Base-by-base conservation (phyloP, 2,329 filamentous ascomycete species). In the Talaromyces sp. region DNA sequence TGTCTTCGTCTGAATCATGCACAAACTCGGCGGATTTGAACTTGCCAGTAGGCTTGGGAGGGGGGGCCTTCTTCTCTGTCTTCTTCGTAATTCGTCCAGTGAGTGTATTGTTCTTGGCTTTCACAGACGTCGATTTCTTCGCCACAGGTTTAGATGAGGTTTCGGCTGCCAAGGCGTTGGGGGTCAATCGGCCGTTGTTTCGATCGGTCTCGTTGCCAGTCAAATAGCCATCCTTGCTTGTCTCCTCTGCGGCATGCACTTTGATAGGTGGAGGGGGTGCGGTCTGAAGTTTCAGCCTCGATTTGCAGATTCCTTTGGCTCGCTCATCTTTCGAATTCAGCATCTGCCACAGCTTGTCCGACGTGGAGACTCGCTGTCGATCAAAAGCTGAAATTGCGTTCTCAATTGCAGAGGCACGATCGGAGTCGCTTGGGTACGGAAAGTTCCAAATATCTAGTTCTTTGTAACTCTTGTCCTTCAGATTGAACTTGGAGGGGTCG, bases 311-410 rank as follows among this genome's bases (percentile, higher is more conserved):
- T 56, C 86, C 86, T 69, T 87, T 86, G 50, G 83, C 83, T 66
- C 86, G 81, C 68, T 88, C 85, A 57, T 84, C 80, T 68, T 81
- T 81, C 7, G 84, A 84, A 61, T 88, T 77, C 63, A 88, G 76
- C 66, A 79, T 79, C 73, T 88, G 85, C 86, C 86, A 88, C 21
- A 85, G 75, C 69, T 83, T 83, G 69, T 88, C 86, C 40, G 83
- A 80, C 66, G 83, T 83, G 6, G 82, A 81, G 18, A 88, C 75
- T 31, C 86, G 80, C 73, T 84, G 79, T 60, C 86, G 81, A 72
- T 88, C 86, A 71, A 85, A 88, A 48, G 86, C 84, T 60, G 82
- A 82, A 68, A 88, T 82, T 60, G 86, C 85, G 73, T 83, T 83
- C 66, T 87, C 82, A 68, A 88, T 84, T 31, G 85, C 86, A 60